phyloP scores from a whole-genome alignment of 2,329 filamentous ascomycete genomes.

The Ascochyta pisi region DNA sequence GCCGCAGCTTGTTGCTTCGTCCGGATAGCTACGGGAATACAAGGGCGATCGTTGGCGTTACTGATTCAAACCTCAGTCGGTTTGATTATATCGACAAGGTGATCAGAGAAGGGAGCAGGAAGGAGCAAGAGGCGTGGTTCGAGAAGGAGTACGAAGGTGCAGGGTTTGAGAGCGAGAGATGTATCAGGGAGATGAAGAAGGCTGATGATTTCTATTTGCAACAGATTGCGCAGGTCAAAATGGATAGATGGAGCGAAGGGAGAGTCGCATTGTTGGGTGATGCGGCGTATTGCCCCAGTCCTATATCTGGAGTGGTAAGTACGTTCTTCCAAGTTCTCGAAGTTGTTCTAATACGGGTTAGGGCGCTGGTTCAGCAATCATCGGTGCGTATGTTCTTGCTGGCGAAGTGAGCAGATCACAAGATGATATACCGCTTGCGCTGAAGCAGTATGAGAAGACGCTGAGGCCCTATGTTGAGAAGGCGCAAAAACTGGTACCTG shows the following conservation, averaged over 20 bases:
- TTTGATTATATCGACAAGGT: conserved; percentile 28
- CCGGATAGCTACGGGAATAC: conserved; percentile 34
- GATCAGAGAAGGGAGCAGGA: conserved; percentile 16
- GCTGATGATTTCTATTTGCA: conserved; percentile 56
- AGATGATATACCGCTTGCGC: conserved; percentile 28
- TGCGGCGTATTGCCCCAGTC: conserved; percentile 49
- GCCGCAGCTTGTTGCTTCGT: conserved; percentile 31
- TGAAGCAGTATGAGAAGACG: conserved; percentile 30
- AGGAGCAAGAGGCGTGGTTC: conserved; percentile 32
- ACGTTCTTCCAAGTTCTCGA: neutral
- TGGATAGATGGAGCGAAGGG: conserved; percentile 45
- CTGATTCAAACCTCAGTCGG: conserved; percentile 24
- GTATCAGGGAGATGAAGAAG: conserved; percentile 50
- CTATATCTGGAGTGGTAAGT: conserved; percentile 38
- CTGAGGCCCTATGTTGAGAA: conserved; percentile 32
- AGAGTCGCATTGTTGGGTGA: conserved; percentile 50
- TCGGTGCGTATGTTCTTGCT: conserved; percentile 51
- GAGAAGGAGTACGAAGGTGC: conserved; percentile 43
- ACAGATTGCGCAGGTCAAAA: conserved; percentile 50
- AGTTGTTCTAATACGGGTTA: neutral
- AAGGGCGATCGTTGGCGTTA: conserved; percentile 26
- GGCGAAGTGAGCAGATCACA: conserved; percentile 41
- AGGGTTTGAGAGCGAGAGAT: conserved; percentile 48
- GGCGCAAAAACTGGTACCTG: conserved; percentile 33
- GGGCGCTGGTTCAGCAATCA: conserved; percentile 44